Evolutionary conservation across 768 basidiomycete genomes (phyloP), one percentile per base, ranked within the genome.

Genomic region (Amanita molliuscula): DNA sequence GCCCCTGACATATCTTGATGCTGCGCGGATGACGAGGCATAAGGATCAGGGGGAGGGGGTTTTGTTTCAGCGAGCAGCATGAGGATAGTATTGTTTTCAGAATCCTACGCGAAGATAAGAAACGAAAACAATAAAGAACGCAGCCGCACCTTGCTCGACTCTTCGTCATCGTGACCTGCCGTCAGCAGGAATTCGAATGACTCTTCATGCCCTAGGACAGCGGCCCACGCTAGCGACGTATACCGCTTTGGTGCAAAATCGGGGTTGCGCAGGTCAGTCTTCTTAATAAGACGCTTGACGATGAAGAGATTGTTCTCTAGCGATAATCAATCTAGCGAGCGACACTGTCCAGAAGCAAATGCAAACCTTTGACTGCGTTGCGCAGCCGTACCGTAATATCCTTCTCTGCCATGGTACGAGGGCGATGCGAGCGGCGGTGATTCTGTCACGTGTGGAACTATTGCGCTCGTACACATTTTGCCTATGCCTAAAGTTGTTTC

Each of bases 251-350:
- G 69, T 13, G 74, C 76, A 9, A 83, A 73, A 67, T 97, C 94
- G 7, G 90, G 82, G 67, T 97, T 97, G 18, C 94, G 81, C 73
- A 96, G 81, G 60, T 96, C 92, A 7, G 84, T 84, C 58, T 85
- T 71, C 64, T 88, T 81, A 48, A 91, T 75, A 56, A 97, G 82
- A 31, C 94, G 78, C 68, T 82, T 87, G 60, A 96, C 89, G 54
- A 95, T 81, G 58, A 93, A 85, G 56, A 96, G 79, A 68, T 95
- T 95, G 69, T 95, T 94, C 70, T 95, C 94, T 97, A 61, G 33
- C 50, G 50, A 48, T 33, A 48, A 31, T 44, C 46, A 37, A 60
- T n/a, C 56, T 25, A 59, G 53, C 55, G 40, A 58, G 55, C 26
- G 40, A 26, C 34, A 31, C 21, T 55, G 25, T 44, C 26, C 35